Conservation (phyloP, 371 early-diverging fungal species). For the Apophysomyces elegans region DNA sequence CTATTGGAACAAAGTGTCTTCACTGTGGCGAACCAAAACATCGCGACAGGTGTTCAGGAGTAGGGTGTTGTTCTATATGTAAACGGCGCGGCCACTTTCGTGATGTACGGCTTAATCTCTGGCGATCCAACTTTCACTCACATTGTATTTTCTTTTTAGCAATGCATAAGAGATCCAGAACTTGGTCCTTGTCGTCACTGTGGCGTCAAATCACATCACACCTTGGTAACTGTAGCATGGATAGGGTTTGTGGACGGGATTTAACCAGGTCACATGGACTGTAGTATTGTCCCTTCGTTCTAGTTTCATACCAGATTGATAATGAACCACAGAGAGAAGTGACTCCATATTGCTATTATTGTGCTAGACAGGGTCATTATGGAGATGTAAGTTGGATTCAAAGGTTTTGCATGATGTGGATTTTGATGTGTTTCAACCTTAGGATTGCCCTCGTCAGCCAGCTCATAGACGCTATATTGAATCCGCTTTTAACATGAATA, state of each 20-base stretch:
- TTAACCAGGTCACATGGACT: background rate
- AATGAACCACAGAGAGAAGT: background rate
- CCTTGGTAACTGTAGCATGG: background rate
- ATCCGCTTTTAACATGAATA: background rate
- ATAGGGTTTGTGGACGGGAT: background rate
- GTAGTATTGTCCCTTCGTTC: conserved; percentile 1
- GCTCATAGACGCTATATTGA: background rate
- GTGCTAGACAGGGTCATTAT: background rate
- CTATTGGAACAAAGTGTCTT: background rate
- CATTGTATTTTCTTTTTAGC: background rate
- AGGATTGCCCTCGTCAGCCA: conserved; percentile 5
- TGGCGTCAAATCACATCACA: background rate
- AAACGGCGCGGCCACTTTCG: conserved; percentile 1
- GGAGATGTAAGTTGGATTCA: background rate
- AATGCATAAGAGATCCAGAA: background rate
- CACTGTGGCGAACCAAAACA: background rate
- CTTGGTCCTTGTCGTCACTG: background rate
- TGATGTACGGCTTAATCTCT: background rate
- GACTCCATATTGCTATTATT: background rate
- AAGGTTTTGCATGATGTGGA: background rate
- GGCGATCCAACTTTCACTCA: background rate
- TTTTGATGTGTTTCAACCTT: background rate
- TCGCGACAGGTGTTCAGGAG: background rate
- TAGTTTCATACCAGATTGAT: background rate
- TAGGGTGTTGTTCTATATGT: background rate